A percentile compares a stretch with the other conserved stretches of the same genome.
Evolutionary conservation across 371 early-diverging fungal species (phyloP).

Genomic region (Rhizomucor miehei): DNA sequence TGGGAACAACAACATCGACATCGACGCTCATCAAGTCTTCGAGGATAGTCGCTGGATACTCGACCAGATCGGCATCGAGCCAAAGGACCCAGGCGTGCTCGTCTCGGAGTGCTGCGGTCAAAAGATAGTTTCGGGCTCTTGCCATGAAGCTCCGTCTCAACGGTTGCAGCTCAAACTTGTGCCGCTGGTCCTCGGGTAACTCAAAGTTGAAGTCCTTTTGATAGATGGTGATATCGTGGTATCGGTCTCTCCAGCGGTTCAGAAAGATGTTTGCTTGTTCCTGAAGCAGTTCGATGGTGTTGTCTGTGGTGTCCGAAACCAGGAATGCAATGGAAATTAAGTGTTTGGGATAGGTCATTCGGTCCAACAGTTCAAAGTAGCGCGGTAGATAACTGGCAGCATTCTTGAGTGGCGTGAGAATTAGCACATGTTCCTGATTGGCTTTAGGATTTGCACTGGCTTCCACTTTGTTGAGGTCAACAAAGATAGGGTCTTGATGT

Average conservation of each 20-base stretch:
- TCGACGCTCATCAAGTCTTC: conserved; percentile 51
- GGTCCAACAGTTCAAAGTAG: conserved; percentile 56
- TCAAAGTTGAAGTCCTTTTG: conserved; percentile 59
- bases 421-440: conserved; percentile 40
- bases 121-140: conserved; percentile 52
- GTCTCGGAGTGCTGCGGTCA: conserved; percentile 45
- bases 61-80: conserved; percentile 59
- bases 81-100: conserved; percentile 62
- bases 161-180: conserved; percentile 50
- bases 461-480: conserved; percentile 18
- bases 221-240: conserved; percentile 45
- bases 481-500: conserved; percentile 6
- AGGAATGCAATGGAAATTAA: conserved; percentile 56
- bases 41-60: conserved; percentile 51
- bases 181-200: conserved; percentile 46
- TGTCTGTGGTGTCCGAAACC: conserved; percentile 58
- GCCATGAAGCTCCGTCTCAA: conserved; percentile 59
- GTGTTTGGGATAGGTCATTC: conserved; percentile 49
- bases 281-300: conserved; percentile 42
- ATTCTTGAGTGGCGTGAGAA: conserved; percentile 58
- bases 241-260: conserved; percentile 26
- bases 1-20: conserved; percentile 60
- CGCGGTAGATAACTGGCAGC: conserved; percentile 52
- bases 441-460: conserved; percentile 19
- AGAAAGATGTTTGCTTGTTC: conserved; percentile 26